phyloP scores from a whole-genome alignment of 2,329 filamentous ascomycete species.

The Fusarium tricinctum region DNA sequence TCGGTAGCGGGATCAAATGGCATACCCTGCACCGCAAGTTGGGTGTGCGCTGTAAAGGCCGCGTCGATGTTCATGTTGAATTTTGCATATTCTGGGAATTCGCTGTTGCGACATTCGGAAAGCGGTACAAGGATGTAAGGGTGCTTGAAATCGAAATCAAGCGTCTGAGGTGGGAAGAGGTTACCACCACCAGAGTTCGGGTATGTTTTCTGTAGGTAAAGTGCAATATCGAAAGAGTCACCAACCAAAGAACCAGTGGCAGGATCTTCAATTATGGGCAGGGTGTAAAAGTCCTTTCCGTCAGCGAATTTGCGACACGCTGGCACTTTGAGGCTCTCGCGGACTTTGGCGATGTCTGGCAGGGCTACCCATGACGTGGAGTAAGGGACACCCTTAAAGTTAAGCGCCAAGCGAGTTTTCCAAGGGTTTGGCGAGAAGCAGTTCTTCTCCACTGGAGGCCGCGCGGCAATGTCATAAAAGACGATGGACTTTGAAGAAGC shows the following conservation, averaged over 20 bases:
- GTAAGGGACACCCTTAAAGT: conserved; percentile 58
- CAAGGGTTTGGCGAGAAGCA: conserved; percentile 52
- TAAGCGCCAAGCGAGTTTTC: conserved; percentile 57
- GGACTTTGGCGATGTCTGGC: conserved; percentile 65
- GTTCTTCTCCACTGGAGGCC: conserved; percentile 49
- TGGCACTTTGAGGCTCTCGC: conserved; percentile 60
- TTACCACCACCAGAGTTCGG: conserved; percentile 60
- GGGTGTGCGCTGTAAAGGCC: conserved; percentile 63
- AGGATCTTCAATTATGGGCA: conserved; percentile 69
- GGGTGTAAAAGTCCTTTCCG: conserved; percentile 70
- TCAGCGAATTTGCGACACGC: conserved; percentile 68
- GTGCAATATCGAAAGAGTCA: conserved; percentile 76
- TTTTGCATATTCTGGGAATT: conserved; percentile 57
- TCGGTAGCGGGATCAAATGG: conserved; percentile 66
- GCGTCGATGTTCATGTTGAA: conserved; percentile 71
- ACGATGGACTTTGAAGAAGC: conserved; percentile 41
- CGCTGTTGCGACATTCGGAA: conserved; percentile 48
- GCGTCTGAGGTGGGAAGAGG: conserved; percentile 62
- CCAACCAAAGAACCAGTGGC: conserved; percentile 61
- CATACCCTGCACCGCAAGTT: conserved; percentile 58
- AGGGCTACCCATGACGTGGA: conserved; percentile 64
- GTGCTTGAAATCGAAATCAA: conserved; percentile 56
- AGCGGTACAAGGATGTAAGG: conserved; percentile 52
- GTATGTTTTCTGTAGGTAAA: conserved; percentile 68
- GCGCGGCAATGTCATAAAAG: conserved; percentile 61